Evolutionary conservation across 2,329 filamentous ascomycete species (phyloP).

Genomic region (Decorospora gaudefroyi): DNA sequence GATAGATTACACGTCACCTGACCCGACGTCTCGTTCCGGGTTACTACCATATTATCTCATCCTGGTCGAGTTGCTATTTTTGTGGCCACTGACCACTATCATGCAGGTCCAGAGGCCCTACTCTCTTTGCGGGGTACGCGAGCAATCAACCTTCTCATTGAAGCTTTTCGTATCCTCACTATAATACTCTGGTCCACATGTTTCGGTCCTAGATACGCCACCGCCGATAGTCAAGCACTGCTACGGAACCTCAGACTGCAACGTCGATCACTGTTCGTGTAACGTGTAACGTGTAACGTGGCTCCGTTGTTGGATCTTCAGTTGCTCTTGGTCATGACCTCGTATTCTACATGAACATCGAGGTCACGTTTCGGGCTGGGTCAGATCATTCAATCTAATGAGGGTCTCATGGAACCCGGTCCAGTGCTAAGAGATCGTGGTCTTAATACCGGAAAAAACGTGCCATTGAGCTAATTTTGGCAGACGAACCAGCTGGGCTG

Average conservation of each 20-base stretch:
- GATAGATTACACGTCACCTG: constrained; percentile 29
- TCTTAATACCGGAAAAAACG: constrained; percentile 25
- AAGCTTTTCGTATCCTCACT: constrained; percentile 45
- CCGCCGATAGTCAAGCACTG: constrained; percentile 3
- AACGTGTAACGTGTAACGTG: no score
- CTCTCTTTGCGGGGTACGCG: constrained; percentile 17
- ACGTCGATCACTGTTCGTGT: constrained; percentile 12
- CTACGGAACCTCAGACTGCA: constrained; percentile 8
- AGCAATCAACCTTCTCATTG: constrained; percentile 33
- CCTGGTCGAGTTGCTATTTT: constrained; percentile 35
- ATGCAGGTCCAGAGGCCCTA: constrained; percentile 30
- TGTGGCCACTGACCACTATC: constrained; percentile 13
- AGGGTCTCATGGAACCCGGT: constrained; percentile 19
- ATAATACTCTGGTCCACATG: constrained; percentile 22
- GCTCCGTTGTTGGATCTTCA: not conserved
- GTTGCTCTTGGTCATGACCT: constrained; percentile 19
- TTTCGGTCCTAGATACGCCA: constrained; percentile 14
- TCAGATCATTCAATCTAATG: constrained; percentile 33
- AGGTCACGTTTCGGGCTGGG: constrained; percentile 15
- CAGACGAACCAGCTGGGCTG: constrained; percentile 22
- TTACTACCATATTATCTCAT: constrained; percentile 29
- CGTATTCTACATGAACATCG: constrained; percentile 22
- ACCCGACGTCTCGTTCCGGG: constrained; percentile 25
- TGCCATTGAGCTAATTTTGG: constrained; percentile 34
- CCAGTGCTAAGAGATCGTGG: constrained; percentile 21